Conservation (phyloP, 208 protist genomes). For the Crithidia mellificae region DNA sequence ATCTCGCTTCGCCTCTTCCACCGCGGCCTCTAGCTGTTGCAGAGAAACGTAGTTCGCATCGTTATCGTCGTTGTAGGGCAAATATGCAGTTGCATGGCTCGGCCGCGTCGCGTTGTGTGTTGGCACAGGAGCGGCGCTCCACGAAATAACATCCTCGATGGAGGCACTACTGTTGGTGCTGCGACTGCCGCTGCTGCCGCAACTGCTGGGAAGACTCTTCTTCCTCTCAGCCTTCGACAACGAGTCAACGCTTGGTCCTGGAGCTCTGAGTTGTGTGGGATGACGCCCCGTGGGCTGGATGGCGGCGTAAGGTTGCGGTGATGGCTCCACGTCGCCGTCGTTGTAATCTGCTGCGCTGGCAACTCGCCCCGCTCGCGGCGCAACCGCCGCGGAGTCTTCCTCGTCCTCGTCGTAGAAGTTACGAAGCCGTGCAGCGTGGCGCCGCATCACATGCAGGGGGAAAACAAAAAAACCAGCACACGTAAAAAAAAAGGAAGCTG, state of each 20-base stretch:
- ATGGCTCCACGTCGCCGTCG: neutral
- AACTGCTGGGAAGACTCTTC: neutral
- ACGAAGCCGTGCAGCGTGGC: constrained; percentile 3
- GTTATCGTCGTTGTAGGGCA: neutral
- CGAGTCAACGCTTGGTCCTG: too few species aligned
- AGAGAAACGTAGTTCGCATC: constrained; percentile 17
- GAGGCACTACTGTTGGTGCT: constrained; percentile 15
- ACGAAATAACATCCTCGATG: constrained; percentile 26
- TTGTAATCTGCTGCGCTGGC: neutral
- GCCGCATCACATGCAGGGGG: constrained; percentile 9
- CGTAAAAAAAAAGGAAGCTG: too few species aligned
- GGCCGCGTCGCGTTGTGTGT: too few species aligned
- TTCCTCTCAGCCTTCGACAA: too few species aligned
- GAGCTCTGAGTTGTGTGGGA: neutral
- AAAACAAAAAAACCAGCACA: too few species aligned
- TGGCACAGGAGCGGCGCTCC: neutral
- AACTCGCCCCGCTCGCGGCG: neutral
- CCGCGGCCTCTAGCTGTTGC: constrained; percentile 32
- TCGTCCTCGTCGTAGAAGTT: constrained; percentile 34
- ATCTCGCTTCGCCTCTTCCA: constrained; percentile 42
- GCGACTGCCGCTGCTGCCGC: constrained; percentile 2
- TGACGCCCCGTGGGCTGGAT: neutral
- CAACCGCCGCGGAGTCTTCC: neutral
- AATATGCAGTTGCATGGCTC: too few species aligned
- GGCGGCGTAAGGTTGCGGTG: neutral